Evolutionary conservation across 73 alveolate species (phyloP).

Genomic region (Paramecium octaurelia): DNA sequence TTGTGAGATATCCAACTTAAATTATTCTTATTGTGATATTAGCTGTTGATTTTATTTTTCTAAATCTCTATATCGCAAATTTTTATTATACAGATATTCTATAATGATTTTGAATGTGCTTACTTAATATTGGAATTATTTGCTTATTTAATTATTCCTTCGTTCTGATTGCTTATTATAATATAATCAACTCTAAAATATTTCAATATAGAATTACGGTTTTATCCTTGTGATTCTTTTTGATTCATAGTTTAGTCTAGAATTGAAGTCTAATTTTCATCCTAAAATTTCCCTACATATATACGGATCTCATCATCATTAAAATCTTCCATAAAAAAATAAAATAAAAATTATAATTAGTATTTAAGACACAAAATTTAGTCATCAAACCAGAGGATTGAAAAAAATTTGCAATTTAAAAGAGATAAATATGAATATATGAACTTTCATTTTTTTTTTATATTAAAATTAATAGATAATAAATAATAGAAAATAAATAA

Average conservation of each 20-base stretch:
- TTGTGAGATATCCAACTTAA: not conserved
- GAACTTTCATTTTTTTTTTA: too few relatives aligned
- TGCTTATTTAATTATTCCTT: not conserved
- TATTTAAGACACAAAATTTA: too few relatives aligned
- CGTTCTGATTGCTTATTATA: not conserved
- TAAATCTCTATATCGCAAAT: not conserved
- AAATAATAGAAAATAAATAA: not conserved
- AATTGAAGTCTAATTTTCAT: not conserved
- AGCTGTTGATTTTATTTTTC: not conserved
- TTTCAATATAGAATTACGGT: not conserved
- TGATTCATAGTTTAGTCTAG: not conserved
- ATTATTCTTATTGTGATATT: not conserved
- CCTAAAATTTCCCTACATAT: not conserved
- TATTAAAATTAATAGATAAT: too few relatives aligned
- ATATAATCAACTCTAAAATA: not conserved
- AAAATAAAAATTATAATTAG: not conserved
- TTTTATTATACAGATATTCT: not conserved
- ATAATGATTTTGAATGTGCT: not conserved
- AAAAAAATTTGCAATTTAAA: too few relatives aligned
- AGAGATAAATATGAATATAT: too few relatives aligned
- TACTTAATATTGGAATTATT: not conserved
- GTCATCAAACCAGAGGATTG: too few relatives aligned
- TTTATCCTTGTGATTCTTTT: not conserved
- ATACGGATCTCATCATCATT: not conserved
- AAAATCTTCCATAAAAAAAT: conserved; percentile 18